phyloP scores from a whole-genome alignment of 345 rosid genomes.

The Linum trigynum region DNA sequence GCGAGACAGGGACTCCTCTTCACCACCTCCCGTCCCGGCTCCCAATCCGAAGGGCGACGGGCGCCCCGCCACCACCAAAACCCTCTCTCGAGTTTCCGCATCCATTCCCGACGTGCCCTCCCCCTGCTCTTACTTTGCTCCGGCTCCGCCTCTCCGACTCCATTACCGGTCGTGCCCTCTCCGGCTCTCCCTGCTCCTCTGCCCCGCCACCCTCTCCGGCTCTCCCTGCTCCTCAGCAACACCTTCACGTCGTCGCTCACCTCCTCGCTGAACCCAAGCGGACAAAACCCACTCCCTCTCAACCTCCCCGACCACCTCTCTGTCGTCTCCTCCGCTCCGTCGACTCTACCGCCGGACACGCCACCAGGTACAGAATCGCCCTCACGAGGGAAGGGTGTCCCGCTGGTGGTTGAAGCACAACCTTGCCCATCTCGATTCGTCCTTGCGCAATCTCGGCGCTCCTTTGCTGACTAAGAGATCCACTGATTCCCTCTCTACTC shows the following conservation, averaged over 20 bases:
- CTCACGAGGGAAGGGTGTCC: constrained; percentile 14
- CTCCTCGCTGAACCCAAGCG: constrained; percentile 60
- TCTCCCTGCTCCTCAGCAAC: constrained; percentile 81
- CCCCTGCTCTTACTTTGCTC: no score
- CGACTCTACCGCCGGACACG: constrained; percentile 54
- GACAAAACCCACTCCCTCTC: constrained; percentile 44
- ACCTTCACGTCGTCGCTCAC: constrained; percentile 85
- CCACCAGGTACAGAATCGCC: constrained; percentile 68
- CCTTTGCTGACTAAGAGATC: background rate
- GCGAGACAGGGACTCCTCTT: no score
- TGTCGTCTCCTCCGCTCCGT: constrained; percentile 74
- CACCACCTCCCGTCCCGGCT: no score
- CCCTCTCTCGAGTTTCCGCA: no score
- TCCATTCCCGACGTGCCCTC: no score
- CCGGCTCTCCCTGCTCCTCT: no score
- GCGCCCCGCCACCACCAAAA: no score
- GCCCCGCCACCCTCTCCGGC: no score
- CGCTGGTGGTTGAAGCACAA: background rate
- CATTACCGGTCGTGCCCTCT: no score
- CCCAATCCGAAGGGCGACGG: no score
- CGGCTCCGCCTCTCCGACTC: no score
- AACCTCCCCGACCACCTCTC: constrained; percentile 63
- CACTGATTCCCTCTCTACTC: background rate
- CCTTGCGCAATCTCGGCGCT: background rate
- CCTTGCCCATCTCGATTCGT: background rate